These are phyloP conservation scores for Cercospora beticola DNA, from an alignment of 2,329 filamentous ascomycete genomes.

Conservation along the genomic window DNA sequence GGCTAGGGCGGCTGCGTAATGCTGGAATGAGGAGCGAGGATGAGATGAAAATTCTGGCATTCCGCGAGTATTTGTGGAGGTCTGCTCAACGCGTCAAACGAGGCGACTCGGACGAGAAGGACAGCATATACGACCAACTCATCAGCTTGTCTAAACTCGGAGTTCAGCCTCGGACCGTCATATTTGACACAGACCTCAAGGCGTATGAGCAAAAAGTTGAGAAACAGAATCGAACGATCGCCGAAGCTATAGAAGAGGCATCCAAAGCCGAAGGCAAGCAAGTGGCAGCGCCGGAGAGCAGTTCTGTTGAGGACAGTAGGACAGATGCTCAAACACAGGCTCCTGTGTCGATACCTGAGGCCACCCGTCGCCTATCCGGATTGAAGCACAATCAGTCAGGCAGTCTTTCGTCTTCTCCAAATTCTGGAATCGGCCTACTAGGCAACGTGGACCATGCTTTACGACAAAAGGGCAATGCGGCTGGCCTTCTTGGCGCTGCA, in stretches of 20 bases:
- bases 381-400: constrained; percentile 29
- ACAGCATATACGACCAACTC: constrained; percentile 61
- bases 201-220: constrained; percentile 44
- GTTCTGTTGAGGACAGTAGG: constrained; percentile 8
- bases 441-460: constrained; percentile 40
- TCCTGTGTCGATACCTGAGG: constrained; percentile 10
- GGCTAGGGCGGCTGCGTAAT: constrained; percentile 81
- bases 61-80: constrained; percentile 90
- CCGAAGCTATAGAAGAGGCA: constrained; percentile 87
- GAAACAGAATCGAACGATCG: constrained; percentile 61
- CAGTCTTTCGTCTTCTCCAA: constrained; percentile 39
- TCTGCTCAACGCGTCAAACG: constrained; percentile 70
- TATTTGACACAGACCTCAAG: constrained; percentile 77
- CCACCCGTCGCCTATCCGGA: constrained; percentile 19
- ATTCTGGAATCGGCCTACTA: constrained; percentile 34
- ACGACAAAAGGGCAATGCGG: constrained; percentile 55
- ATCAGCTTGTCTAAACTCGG: constrained; percentile 72
- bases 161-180: constrained; percentile 81
- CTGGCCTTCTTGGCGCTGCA: constrained; percentile 59
- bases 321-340: constrained; percentile 1
- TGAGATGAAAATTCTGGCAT: constrained; percentile 80
- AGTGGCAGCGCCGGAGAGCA: neutral
- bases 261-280: constrained; percentile 19
- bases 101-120: constrained; percentile 47
- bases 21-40: constrained; percentile 80